Evolutionary conservation across 208 protist species (phyloP).

Genomic region (Strigomonas galati): DNA sequence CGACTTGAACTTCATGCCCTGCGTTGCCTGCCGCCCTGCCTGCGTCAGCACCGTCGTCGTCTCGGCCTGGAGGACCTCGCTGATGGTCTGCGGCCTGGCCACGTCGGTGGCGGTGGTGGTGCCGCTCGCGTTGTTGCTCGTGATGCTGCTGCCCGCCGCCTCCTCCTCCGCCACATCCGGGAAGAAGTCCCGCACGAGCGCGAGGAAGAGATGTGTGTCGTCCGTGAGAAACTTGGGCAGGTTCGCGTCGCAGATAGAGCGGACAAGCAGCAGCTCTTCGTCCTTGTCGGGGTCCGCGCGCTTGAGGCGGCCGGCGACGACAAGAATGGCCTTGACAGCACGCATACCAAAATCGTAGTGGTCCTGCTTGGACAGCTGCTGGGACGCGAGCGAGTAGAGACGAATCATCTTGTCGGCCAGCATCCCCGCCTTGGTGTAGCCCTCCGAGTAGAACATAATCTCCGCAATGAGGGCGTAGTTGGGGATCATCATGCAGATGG

Average conservation of each 20-base stretch:
- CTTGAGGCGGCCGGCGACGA: conserved; percentile 91
- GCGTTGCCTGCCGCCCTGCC: conserved; percentile 61
- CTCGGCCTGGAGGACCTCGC: conserved; percentile 40
- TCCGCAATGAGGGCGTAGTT: conserved; percentile 96
- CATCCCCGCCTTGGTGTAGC: conserved; percentile 89
- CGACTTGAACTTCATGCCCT: conserved; percentile 76
- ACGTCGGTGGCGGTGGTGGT: conserved; percentile 14
- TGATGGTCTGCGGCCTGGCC: conserved; percentile 34
- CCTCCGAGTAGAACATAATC: conserved; percentile 97
- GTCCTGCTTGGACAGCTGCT: conserved; percentile 95
- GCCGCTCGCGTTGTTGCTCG: conserved; percentile 34
- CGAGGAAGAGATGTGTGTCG: conserved; percentile 89
- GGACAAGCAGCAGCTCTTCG: conserved; percentile 91
- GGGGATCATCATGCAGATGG: conserved; percentile 97
- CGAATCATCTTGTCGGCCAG: conserved; percentile 94
- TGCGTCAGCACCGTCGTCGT: conserved; percentile 38
- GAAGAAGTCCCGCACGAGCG: conserved; percentile 92
- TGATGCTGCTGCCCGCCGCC: background rate
- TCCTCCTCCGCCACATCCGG: conserved; percentile 48
- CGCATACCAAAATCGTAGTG: conserved; percentile 97
- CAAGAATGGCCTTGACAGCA: conserved; percentile 94
- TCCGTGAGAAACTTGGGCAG: conserved; percentile 92
- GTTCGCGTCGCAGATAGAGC: conserved; percentile 91
- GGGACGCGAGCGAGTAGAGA: conserved; percentile 91
- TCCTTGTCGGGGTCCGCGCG: conserved; percentile 73